Evolutionary conservation across 768 basidiomycete genomes (phyloP).

Genomic region (Melanogaster broomeanus): DNA sequence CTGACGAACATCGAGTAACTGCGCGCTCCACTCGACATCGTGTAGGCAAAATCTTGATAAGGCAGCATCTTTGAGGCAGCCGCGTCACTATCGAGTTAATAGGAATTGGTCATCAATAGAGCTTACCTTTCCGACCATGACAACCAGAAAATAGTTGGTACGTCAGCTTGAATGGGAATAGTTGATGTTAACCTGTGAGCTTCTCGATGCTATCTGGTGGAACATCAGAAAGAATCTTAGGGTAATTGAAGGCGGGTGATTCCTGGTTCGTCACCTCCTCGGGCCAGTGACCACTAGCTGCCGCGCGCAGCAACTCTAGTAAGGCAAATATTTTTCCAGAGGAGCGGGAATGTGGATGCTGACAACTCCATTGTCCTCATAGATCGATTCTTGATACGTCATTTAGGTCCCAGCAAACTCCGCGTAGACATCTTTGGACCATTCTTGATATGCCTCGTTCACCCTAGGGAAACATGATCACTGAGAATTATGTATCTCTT

Average conservation of each 20-base stretch:
- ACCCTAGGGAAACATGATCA: slow-evolving; percentile 12
- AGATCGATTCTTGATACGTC: slow-evolving; percentile 7
- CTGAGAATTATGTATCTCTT: slow-evolving; percentile 9
- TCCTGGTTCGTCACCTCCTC: slow-evolving; percentile 21
- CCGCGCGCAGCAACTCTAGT: slow-evolving; percentile 8
- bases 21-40: not conserved
- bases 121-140: slow-evolving; percentile 6
- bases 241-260: slow-evolving; percentile 2
- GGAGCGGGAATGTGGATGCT: slow-evolving; percentile 7
- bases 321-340: slow-evolving; percentile 13
- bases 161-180: slow-evolving; percentile 9
- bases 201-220: slow-evolving; percentile 10
- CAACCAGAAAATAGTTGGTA: slow-evolving; percentile 1
- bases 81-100: not conserved
- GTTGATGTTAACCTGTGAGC: slow-evolving; percentile 1
- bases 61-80: not conserved
- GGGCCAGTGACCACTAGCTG: slow-evolving; percentile 20
- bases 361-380: slow-evolving; percentile 1
- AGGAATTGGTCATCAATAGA: not conserved
- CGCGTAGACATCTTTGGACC: slow-evolving; percentile 12
- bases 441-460: not conserved
- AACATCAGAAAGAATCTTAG: slow-evolving; percentile 8
- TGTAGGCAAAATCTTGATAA: too few species aligned
- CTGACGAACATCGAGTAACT: not conserved
- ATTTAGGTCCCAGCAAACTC: slow-evolving; percentile 19